phyloP scores from a whole-genome alignment of 768 basidiomycete genomes.

The Scleroderma bovista region DNA sequence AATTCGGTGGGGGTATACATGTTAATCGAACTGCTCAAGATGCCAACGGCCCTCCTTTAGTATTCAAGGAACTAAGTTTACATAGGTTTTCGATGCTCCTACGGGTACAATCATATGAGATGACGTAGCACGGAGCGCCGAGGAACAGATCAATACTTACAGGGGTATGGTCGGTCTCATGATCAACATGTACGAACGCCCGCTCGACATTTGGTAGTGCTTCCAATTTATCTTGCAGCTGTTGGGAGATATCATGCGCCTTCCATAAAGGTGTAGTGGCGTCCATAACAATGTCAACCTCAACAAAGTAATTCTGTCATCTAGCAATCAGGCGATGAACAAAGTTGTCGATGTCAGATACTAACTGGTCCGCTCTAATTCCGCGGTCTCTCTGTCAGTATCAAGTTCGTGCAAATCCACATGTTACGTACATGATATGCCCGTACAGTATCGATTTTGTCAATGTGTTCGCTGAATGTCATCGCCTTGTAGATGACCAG shows the following conservation, averaged over 20 bases:
- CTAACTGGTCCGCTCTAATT: conserved; percentile 67
- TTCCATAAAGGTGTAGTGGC: conserved; percentile 84
- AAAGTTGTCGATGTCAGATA: neutral
- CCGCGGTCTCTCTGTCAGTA: neutral
- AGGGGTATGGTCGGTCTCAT: conserved; percentile 80
- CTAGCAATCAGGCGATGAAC: conserved; percentile 1
- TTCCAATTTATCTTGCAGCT: conserved; percentile 85
- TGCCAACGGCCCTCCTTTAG: too few species aligned
- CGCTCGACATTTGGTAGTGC: conserved; percentile 84
- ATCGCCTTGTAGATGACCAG: conserved; percentile 85
- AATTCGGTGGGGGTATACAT: neutral
- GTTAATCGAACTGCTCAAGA: too few species aligned
- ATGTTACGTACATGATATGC: conserved; percentile 74
- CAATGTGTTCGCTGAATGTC: conserved; percentile 84
- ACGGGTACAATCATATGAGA: conserved; percentile 1
- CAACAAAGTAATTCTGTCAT: conserved; percentile 80
- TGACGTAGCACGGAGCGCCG: neutral
- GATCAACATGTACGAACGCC: conserved; percentile 94
- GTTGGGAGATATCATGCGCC: conserved; percentile 81
- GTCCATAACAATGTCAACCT: conserved; percentile 92
- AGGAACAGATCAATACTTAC: conserved; percentile 32
- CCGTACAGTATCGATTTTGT: conserved; percentile 84
- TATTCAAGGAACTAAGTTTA: too few species aligned
- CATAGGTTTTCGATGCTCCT: conserved; percentile 42
- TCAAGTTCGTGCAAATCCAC: neutral